phyloP scores from a whole-genome alignment of 768 basidiomycete genomes.

The Lentinula lateritia region DNA sequence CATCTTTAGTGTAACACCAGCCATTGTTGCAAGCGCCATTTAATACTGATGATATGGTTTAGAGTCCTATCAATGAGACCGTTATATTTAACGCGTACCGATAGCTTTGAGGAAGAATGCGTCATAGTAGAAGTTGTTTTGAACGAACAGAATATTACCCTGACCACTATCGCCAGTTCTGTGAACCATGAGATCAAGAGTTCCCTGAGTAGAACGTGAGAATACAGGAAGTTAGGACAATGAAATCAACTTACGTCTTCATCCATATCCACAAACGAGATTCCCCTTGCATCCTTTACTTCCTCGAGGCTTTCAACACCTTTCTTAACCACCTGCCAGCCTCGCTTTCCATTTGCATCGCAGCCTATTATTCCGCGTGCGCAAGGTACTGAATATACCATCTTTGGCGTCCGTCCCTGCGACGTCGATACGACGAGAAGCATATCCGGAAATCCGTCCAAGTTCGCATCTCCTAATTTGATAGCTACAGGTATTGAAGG shows the following conservation, averaged over 20 bases:
- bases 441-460: slow-evolving; percentile 93
- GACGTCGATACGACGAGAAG: slow-evolving; percentile 48
- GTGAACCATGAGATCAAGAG: slow-evolving; percentile 88
- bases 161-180: slow-evolving; percentile 68
- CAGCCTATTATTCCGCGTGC: slow-evolving; percentile 52
- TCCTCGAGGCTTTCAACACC: slow-evolving; percentile 57
- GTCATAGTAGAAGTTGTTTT: slow-evolving; percentile 98
- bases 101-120: slow-evolving; percentile 98
- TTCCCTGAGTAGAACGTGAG: slow-evolving; percentile 48
- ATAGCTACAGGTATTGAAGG: slow-evolving; percentile 74
- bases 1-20: slow-evolving; percentile 60
- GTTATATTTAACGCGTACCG: slow-evolving; percentile 42
- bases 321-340: slow-evolving; percentile 51
- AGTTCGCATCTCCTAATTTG: slow-evolving; percentile 82
- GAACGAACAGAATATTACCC: slow-evolving; percentile 73
- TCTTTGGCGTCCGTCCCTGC: slow-evolving; percentile 47
- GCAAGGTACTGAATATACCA: slow-evolving; percentile 65
- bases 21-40: slow-evolving; percentile 91
- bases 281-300: slow-evolving; percentile 74
- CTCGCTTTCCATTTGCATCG: slow-evolving; percentile 50
- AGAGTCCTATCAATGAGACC: background rate
- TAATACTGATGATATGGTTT: slow-evolving; percentile 46
- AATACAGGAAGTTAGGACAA: background rate
- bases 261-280: slow-evolving; percentile 86
- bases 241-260: slow-evolving; percentile 70